These are phyloP conservation scores for Dichotomopilus funicola DNA, from an alignment of 2,329 filamentous ascomycete genomes.

Conservation along the genomic window DNA sequence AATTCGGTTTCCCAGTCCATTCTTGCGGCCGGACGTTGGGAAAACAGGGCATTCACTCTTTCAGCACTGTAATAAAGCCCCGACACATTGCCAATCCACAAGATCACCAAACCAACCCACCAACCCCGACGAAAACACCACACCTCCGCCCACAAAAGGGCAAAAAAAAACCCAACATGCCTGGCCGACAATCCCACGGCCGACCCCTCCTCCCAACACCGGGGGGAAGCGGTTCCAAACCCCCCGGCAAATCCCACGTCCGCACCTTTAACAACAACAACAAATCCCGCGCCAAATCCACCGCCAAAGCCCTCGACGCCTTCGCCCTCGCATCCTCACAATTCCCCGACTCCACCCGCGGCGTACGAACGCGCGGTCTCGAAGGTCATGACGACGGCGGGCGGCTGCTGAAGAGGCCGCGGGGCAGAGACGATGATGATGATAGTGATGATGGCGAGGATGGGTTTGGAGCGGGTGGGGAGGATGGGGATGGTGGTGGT, in stretches of 20 bases:
- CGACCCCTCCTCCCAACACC: conserved; percentile 39
- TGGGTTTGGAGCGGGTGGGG: conserved; percentile 35
- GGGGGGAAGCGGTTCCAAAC: conserved; percentile 3
- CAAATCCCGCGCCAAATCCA: conserved; percentile 43
- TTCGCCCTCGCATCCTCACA: conserved; percentile 52
- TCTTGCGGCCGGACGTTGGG: not conserved
- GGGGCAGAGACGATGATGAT: conserved; percentile 37
- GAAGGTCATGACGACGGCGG: conserved; percentile 33
- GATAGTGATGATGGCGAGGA: conserved; percentile 33
- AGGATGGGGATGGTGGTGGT: conserved; percentile 12
- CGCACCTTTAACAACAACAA: conserved; percentile 24
- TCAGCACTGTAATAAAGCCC: no score
- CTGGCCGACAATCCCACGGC: conserved; percentile 54
- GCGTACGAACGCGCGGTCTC: conserved; percentile 40
- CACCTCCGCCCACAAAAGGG: not conserved
- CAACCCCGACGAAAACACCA: not conserved
- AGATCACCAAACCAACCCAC: not conserved
- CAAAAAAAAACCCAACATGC: conserved; percentile 36
- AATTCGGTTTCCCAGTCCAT: not conserved
- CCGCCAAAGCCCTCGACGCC: conserved; percentile 48
- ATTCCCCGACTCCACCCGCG: conserved; percentile 35
- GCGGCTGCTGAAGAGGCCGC: conserved; percentile 29
- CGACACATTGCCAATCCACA: not conserved
- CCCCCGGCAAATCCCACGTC: conserved; percentile 20
- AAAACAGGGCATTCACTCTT: no score